Percentiles rank a stretch among this genome's conserved stretches.
Conservation (phyloP, 192 early-diverging fungal species). For the Linnemannia zychae region DNA sequence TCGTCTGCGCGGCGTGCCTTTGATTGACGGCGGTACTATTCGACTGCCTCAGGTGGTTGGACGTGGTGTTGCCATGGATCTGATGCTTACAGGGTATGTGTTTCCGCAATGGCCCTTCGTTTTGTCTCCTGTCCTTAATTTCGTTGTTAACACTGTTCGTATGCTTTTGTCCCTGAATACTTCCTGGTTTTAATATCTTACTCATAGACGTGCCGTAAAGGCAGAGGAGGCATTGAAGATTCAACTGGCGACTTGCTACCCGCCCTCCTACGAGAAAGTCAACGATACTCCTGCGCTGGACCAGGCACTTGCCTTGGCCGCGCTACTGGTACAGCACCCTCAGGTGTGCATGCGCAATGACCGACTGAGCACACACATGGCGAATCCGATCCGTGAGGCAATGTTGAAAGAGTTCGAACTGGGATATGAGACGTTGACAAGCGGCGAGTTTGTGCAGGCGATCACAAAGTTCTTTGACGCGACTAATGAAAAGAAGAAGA, state of each 20-base stretch:
- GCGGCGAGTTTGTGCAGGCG: conserved; percentile 52
- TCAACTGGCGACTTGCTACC: conserved; percentile 49
- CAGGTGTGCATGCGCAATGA: conserved; percentile 63
- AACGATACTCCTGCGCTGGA: conserved; percentile 42
- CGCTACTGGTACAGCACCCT: conserved; percentile 52
- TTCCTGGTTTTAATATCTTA: background rate
- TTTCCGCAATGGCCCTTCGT: too few relatives aligned
- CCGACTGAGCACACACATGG: conserved; percentile 45
- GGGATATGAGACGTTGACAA: conserved; percentile 52
- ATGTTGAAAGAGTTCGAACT: conserved; percentile 58
- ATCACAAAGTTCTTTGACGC: conserved; percentile 42
- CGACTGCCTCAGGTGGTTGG: conserved; percentile 63
- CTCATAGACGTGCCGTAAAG: conserved; percentile 55
- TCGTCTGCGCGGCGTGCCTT: conserved; percentile 62
- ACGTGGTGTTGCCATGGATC: conserved; percentile 61
- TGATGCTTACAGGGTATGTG: conserved; percentile 61
- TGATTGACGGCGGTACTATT: conserved; percentile 67
- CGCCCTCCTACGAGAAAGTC: conserved; percentile 40
- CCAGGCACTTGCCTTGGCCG: conserved; percentile 50
- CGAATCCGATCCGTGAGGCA: conserved; percentile 51
- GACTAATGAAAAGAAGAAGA: conserved; percentile 11
- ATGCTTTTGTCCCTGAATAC: background rate
- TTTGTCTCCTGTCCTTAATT: background rate
- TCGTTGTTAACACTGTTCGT: background rate
- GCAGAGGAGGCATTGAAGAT: conserved; percentile 56